Base-by-base conservation (phyloP, 2,329 filamentous ascomycete genomes). In the Xylariaceae sp. region DNA sequence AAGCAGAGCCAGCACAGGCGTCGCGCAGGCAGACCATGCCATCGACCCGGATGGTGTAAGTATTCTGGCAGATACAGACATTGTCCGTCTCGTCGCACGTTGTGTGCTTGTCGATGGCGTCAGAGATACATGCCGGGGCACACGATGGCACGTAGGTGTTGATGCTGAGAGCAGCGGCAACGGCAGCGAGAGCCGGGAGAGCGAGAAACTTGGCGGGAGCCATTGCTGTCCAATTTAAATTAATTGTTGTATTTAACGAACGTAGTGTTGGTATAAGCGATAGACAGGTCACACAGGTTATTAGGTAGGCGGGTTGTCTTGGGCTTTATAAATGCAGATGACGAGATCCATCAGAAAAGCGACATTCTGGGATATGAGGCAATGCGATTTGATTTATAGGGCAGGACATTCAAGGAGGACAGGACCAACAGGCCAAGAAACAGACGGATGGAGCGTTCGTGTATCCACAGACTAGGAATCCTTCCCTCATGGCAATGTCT, bases 31-130 rank as follows among this genome's bases (percentile, higher is more conserved):
- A 65, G 33, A 57, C 55, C 55, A 63, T 59, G 30, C 61, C 61
- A 49, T 65, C 61, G 3, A 59, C 52, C 47, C 61, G 60, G 42
- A 65, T 52, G 10, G 61, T 62, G 53, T 65, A 65, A 39, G 59
- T 52, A 32, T 48, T 30, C 10, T 43, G 39, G 55, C 62, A 65
- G 47, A 65, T 61, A 43, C 62, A 65, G 9, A 45, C 41, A 49
- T 61, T 63, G 53, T 65, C 62, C 19, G 41, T 39, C 19, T 48
- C 42, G 9, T 45, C 55, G 39, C 62, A 65, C 11, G 60, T 63
- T 6, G 62, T 63, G 51, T 60, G 54, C 44, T 58, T 19, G 17
- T 50, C 54, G 3, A 65, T 56, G 15, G 60, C 40, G 4, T 58
- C 50, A 31, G 39, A 39, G 45, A 65, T 60, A 30, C 61, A 65